Conservation (phyloP, 1,284 basidiomycete species). For the Cystobasidiaceae sp. region DNA sequence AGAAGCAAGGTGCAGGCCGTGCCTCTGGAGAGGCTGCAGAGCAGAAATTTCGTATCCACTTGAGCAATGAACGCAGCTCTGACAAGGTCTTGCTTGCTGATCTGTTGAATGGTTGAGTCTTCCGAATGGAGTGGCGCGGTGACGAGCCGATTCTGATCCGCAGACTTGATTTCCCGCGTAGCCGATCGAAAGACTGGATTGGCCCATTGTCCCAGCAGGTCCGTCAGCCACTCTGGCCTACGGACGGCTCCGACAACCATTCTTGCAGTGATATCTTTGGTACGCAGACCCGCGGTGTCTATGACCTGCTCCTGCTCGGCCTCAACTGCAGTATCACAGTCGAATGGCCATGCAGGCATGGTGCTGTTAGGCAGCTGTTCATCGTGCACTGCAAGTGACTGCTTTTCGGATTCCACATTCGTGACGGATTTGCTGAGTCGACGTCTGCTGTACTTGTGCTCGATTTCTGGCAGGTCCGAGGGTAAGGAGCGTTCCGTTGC, state of each 20-base stretch:
- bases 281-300: too few relatives aligned
- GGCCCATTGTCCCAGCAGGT: background rate
- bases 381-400: too few relatives aligned
- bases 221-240: conserved; percentile 12
- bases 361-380: too few relatives aligned
- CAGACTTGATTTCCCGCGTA: background rate
- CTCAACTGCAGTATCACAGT: too few relatives aligned
- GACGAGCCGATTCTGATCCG: background rate
- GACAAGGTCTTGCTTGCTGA: conserved; percentile 16
- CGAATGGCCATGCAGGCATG: too few relatives aligned
- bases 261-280: too few relatives aligned
- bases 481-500: too few relatives aligned
- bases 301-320: too few relatives aligned
- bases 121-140: background rate
- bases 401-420: too few relatives aligned
- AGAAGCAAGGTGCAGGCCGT: conserved; percentile 56
- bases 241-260: background rate
- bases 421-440: too few relatives aligned
- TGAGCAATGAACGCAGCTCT: conserved; percentile 60
- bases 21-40: conserved; percentile 51
- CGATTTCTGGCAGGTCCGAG: too few relatives aligned
- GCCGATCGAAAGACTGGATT: background rate
- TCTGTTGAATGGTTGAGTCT: background rate
- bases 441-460: too few relatives aligned
- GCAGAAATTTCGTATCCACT: conserved; percentile 82